Conservation (phyloP, 2,329 filamentous ascomycete genomes). For the Hypoxylon sp. region DNA sequence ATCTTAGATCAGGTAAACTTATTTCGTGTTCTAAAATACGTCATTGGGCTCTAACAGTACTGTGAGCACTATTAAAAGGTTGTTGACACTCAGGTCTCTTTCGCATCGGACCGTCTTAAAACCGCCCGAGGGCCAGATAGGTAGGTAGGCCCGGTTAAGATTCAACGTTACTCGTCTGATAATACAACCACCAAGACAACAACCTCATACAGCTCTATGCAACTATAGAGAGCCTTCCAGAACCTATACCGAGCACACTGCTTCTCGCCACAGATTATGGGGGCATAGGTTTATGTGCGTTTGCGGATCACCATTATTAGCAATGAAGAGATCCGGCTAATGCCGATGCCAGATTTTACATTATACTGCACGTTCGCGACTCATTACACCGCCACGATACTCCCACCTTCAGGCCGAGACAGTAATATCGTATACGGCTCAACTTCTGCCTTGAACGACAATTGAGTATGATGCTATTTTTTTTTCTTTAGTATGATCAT, state of each 20-base stretch:
- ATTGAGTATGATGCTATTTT: background rate
- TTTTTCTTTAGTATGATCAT: background rate
- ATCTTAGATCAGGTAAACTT: background rate
- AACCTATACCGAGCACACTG: slow-evolving; percentile 14
- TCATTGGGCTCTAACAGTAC: slow-evolving; percentile 8
- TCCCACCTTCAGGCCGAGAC: background rate
- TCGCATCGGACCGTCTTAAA: slow-evolving; percentile 31
- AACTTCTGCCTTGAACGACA: background rate
- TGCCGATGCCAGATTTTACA: background rate
- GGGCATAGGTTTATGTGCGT: background rate
- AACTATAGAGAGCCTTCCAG: slow-evolving; percentile 5
- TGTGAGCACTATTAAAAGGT: background rate
- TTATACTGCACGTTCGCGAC: background rate
- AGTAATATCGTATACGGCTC: background rate
- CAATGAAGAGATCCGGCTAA: slow-evolving; percentile 15
- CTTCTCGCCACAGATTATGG: slow-evolving; percentile 5
- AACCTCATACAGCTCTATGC: slow-evolving; percentile 1
- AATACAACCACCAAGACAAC: background rate
- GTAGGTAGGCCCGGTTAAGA: background rate
- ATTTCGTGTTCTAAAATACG: slow-evolving; percentile 17
- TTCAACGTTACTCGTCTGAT: slow-evolving; percentile 23
- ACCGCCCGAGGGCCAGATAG: background rate
- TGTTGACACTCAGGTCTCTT: background rate
- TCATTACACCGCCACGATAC: background rate
- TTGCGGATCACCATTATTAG: slow-evolving; percentile 5